Conservation (phyloP, 352 stramenopile genomes). For the Hyaloperonospora arabidopsidis region DNA sequence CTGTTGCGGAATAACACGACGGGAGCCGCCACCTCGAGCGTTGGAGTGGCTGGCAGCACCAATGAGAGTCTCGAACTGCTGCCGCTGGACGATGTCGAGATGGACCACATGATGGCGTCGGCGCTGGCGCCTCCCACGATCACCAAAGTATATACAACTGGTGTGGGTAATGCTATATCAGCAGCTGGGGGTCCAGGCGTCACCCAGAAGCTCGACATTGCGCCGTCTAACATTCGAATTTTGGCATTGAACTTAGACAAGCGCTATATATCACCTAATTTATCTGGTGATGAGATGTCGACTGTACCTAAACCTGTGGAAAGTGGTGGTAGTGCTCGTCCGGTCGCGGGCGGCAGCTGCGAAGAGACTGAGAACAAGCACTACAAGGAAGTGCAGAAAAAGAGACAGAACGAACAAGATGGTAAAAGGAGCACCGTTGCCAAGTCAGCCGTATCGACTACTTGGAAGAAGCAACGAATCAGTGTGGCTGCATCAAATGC, state of each 20-base stretch:
- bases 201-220: too few relatives aligned
- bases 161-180: background rate
- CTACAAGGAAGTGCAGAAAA: slow-evolving; percentile 4
- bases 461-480: slow-evolving; percentile 3
- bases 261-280: slow-evolving; percentile 3
- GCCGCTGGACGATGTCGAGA: slow-evolving; percentile 35
- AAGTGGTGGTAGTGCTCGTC: slow-evolving; percentile 5
- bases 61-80: slow-evolving; percentile 20
- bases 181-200: background rate
- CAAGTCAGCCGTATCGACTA: background rate
- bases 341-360: slow-evolving; percentile 21
- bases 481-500: slow-evolving; percentile 3
- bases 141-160: slow-evolving; percentile 1
- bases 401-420: slow-evolving; percentile 6
- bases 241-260: slow-evolving; percentile 21
- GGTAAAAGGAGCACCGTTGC: slow-evolving; percentile 1
- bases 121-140: slow-evolving; percentile 5
- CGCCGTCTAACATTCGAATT: slow-evolving; percentile 13
- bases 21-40: background rate
- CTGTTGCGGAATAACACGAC: slow-evolving; percentile 35
- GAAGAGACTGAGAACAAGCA: slow-evolving; percentile 17
- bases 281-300: slow-evolving; percentile 6
- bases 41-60: background rate
- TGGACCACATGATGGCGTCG: slow-evolving; percentile 23
- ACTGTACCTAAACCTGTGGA: slow-evolving; percentile 8